These are phyloP conservation scores for Thozetella sp. DNA, from an alignment of 495 filamentous ascomycete species.

Conservation along the genomic window DNA sequence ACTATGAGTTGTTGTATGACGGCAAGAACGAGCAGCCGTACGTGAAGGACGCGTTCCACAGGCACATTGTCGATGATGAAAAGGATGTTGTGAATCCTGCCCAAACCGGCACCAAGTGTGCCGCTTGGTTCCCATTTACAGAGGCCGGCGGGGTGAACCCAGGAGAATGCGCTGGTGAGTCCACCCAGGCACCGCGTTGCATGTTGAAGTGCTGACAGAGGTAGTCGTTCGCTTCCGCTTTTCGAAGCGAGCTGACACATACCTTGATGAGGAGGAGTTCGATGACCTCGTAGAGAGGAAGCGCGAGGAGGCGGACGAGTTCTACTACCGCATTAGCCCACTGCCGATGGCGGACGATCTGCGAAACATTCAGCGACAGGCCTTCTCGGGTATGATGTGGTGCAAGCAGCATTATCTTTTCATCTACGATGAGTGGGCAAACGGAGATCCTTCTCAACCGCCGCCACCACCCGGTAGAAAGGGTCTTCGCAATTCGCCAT, in stretches of 20 bases:
- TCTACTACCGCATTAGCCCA: conserved; percentile 91
- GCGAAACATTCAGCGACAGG: conserved; percentile 92
- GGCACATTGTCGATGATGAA: conserved; percentile 80
- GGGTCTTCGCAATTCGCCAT: conserved; percentile 79
- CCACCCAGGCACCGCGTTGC: no score
- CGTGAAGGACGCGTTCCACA: conserved; percentile 95
- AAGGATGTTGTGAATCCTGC: conserved; percentile 80
- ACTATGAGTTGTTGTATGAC: conserved; percentile 74
- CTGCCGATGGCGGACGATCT: conserved; percentile 94
- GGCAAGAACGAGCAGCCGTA: conserved; percentile 78
- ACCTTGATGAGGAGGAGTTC: conserved; percentile 88
- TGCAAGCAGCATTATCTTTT: conserved; percentile 96
- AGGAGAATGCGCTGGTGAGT: conserved; percentile 76
- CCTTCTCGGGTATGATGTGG: conserved; percentile 96
- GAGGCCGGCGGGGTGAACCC: conserved; percentile 84
- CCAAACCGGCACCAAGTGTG: conserved; percentile 82
- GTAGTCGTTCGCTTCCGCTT: conserved; percentile 89
- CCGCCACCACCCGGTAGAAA: conserved; percentile 83
- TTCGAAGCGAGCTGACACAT: conserved; percentile 70
- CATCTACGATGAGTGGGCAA: conserved; percentile 96
- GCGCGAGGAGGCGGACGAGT: conserved; percentile 88
- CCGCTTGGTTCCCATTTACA: conserved; percentile 90
- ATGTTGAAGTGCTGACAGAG: conserved; percentile 6
- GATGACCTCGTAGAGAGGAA: conserved; percentile 90
- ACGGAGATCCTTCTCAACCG: conserved; percentile 71